Evolutionary conservation across 2,329 filamentous ascomycete genomes (phyloP), one percentile per base, ranked within the genome.

Genomic region (Shiraia sp.): DNA sequence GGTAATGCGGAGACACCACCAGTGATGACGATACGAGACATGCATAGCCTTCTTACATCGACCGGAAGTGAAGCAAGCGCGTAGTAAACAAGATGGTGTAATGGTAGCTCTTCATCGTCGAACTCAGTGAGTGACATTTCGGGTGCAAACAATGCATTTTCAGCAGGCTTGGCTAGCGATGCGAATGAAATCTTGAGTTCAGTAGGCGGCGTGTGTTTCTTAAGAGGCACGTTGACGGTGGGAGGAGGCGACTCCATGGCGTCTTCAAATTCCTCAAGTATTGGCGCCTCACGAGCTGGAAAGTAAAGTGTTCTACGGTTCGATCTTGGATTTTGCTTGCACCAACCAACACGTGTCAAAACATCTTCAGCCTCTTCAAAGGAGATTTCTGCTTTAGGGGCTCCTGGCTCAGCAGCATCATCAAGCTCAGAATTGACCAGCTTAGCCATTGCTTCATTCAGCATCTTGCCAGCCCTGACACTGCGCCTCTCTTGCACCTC

Each of bases 281-380:
- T 58, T 2, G 65, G 61, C 8, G 73, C 72, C 26, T 61, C 57
- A 19, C 57, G 57, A 12, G 64, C 64, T 12, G 64, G 56, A 22
- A 66, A 66, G 42, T 66, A 67, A 4, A 64, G 29, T 4, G 62
- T 62, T 35, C 51, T 51, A 16, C 65, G 61, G 13, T 65, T 65
- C 1, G 54, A 63, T 27, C 49, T 51, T 8, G 63, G 51, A 6
- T 46, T 50, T 3, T 63, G 56, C 34, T 65, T 64, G 68, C 90
- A 96, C 90, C 90, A 96, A 27, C 85, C 80, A 49, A 93, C 76
- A 3, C 90, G 83, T 27, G 79, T 82, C 36, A 86, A 74, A 8
- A 95, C 78, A 40, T 95, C 89, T 59, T 96, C 89, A 51, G 87
- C 90, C 59, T 91, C 87, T 32, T 88, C 82, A 48, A 96, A 92